These are phyloP conservation scores for Cetraspora pellucida DNA, from an alignment of 192 early-diverging fungal species.

Conservation along the genomic window DNA sequence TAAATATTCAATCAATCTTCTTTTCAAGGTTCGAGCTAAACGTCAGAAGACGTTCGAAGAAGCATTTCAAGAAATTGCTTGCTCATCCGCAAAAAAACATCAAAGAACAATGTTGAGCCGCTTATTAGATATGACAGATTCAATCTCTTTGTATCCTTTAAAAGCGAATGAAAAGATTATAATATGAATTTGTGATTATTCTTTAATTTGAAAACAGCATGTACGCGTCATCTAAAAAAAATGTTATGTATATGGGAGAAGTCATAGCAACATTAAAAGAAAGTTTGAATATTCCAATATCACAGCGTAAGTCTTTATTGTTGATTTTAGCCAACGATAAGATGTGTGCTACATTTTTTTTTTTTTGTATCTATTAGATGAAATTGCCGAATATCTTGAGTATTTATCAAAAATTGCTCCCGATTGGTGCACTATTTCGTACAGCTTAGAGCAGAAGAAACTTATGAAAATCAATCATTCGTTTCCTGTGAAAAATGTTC, in stretches of 20 bases:
- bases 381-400: neutral
- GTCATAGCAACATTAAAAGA: neutral
- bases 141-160: constrained; percentile 10
- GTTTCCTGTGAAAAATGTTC: neutral
- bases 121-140: neutral
- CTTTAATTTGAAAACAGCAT: neutral
- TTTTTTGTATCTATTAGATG: neutral
- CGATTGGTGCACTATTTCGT: neutral
- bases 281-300: neutral
- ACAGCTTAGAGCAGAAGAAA: neutral
- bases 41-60: constrained; percentile 10
- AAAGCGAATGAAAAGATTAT: neutral
- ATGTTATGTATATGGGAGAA: neutral
- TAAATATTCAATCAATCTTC: neutral
- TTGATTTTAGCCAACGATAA: neutral
- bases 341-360: neutral
- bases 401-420: neutral
- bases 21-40: constrained; percentile 3
- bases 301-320: neutral
- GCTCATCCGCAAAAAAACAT: neutral
- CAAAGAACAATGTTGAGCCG: neutral
- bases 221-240: neutral
- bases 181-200: neutral
- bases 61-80: neutral
- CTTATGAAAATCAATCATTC: neutral